Base-by-base conservation (phyloP, 768 basidiomycete genomes). In the Agaricus subrufescens region DNA sequence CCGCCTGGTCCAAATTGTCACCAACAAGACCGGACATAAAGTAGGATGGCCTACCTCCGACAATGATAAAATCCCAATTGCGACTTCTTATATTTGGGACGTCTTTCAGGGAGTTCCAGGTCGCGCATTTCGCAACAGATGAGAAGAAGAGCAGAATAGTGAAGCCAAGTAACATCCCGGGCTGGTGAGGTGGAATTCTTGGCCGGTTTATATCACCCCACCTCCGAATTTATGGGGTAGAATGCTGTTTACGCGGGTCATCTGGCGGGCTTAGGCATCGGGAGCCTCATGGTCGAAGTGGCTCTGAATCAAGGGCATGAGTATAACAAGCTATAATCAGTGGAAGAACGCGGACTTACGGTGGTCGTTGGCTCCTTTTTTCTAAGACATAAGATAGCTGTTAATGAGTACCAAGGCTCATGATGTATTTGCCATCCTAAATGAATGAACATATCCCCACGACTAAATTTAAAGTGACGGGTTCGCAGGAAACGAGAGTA, bases 41-140 rank as follows among this genome's bases (percentile, higher is more conserved):
- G 50, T 11, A 12, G 15, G 19, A 45, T 12, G 4, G 37, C 60
- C 19, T 12, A 65, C 63, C 63, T 55, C 66, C 66, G 26, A 65
- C 56, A 25, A 68, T 49, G 29, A 63, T 51, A 30, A 62, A 63
- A 38, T 63, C 61, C 48, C 55, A 62, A 34, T 34, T 34, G 11
- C 34, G 34, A 2, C 5, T 7, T 9, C 31, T 25, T n/a, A 27
- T 11, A 34, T 45, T 30, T 19, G 53, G 57, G 27, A 42, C 48
- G 12, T 50, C 49, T 27, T 51, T 46, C 6, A 58, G 29, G 3
- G 52, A 53, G 14, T 42, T 26, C 34, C 44, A 46, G 11, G 31
- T 46, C 9, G 44, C 31, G 6, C 43, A 44, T 11, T 19, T 10
- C 3, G 19, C 29, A 31, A 45, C 7, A 4, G 52, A 46, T n/a